Percentiles rank a stretch among this genome's conserved stretches.
These are phyloP conservation scores for Arachis monticola DNA, from an alignment of 331 rosid species.

Conservation along the genomic window DNA sequence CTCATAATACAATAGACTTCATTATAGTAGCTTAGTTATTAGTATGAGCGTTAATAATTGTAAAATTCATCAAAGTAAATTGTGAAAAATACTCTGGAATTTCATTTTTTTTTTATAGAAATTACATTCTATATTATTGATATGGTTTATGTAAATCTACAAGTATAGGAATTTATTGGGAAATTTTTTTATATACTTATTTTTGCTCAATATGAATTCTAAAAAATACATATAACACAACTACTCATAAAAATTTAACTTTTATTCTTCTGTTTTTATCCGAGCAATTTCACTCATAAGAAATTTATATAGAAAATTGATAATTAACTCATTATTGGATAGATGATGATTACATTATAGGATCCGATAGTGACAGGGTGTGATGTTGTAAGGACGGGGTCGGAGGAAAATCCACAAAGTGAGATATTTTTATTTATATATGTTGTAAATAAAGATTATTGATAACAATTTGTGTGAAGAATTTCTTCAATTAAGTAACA, in stretches of 20 bases:
- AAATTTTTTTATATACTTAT: too few relatives aligned
- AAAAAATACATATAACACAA: not conserved
- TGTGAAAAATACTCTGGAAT: too few relatives aligned
- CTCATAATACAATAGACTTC: too few relatives aligned
- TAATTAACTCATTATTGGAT: not conserved
- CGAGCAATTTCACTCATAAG: not conserved
- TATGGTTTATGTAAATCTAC: too few relatives aligned
- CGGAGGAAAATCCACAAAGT: constrained; percentile 6
- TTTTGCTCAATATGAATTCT: not conserved
- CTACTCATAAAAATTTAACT: not conserved
- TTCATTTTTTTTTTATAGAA: too few relatives aligned
- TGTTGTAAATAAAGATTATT: not conserved
- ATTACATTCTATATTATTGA: too few relatives aligned
- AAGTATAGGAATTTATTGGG: too few relatives aligned
- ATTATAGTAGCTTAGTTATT: too few relatives aligned
- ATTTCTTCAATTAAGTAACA: not conserved
- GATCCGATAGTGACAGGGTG: constrained; percentile 3
- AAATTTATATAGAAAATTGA: not conserved
- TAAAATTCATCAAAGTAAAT: too few relatives aligned
- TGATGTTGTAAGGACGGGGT: too few relatives aligned
- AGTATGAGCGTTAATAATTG: too few relatives aligned
- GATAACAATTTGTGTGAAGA: not conserved
- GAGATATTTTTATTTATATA: not conserved
- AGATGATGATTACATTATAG: too few relatives aligned
- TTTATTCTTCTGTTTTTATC: not conserved